Base-by-base conservation (phyloP, 768 basidiomycete genomes). In the Lenzites betulinus region DNA sequence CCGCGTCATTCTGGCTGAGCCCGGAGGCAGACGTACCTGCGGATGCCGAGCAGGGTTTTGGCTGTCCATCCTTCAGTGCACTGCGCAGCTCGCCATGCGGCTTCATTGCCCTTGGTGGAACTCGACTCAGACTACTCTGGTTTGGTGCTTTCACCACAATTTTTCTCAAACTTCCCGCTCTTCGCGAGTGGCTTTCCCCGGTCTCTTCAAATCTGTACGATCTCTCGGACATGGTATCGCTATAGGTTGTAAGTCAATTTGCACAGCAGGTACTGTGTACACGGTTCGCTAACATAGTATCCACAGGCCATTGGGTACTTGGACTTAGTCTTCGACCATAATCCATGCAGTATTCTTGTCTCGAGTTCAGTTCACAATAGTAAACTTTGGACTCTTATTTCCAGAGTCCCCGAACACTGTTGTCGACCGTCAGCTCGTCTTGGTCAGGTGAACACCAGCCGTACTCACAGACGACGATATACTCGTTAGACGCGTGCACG, bases 341-440 rank as follows among this genome's bases (percentile, higher is more conserved):
- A 9, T 9, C 42, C 13, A 7, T 7, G 7, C 35, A 36, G 22
- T 43, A 20, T 22, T 25, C 13, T 3, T 11, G 22, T 8, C 1
- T 13, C n/a, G 28, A 3, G 4, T 62, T 52, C 36, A 58, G n/a
- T 41, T 25, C 28, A 63, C 52, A 61, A 92, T 92, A 1, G 79
- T 82, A 69, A 92, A 90, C 39, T 73, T 18, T 0, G 81, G 81
- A 66, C 83, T 87, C 9, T 71, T 64, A 62, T 92, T 83, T 12
- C 89, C 89, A 15, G 86, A 88, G 67, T 87, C 83, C 26, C 89
- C 89, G 63, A 86, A 75, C 42, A 88, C 88, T 89, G 59, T 51
- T 4, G 36, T 66, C 2, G 25, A 58, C 6, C 26, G 15, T 35
- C 20, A 54, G 28, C 43, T 23, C 28, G 58, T 23, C 56, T 25